A percentile compares a stretch with the other conserved stretches of the same genome.
Evolutionary conservation across 2,329 filamentous ascomycete genomes (phyloP).

Genomic region (Colletotrichum somersetense): DNA sequence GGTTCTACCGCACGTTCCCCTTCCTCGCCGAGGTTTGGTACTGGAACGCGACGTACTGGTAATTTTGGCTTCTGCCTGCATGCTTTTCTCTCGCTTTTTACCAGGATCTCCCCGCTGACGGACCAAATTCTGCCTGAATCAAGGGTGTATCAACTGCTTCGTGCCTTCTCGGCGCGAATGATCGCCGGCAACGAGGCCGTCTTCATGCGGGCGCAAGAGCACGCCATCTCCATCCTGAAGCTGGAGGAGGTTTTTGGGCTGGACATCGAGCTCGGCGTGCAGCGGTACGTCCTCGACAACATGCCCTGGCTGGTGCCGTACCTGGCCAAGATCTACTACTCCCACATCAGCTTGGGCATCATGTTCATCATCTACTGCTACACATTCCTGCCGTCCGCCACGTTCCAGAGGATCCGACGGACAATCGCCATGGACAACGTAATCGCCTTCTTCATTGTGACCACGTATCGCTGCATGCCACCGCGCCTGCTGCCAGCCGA

Average conservation of each 20-base stretch:
- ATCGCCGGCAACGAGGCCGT: conserved; percentile 55
- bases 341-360: conserved; percentile 60
- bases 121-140: not conserved
- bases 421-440: conserved; percentile 62
- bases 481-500: conserved; percentile 60
- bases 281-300: conserved; percentile 54
- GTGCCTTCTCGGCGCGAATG: conserved; percentile 56
- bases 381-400: conserved; percentile 55
- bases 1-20: conserved; percentile 50
- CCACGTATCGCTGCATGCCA: conserved; percentile 61
- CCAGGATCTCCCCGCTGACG: not conserved
- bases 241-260: conserved; percentile 54
- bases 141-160: conserved; percentile 58
- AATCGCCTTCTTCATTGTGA: conserved; percentile 62
- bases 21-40: conserved; percentile 54
- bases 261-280: conserved; percentile 56
- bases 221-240: conserved; percentile 56
- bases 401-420: conserved; percentile 58
- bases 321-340: conserved; percentile 59
- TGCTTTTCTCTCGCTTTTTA: not conserved
- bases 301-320: conserved; percentile 53
- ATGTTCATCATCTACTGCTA: conserved; percentile 62
- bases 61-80: not conserved
- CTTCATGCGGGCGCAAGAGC: conserved; percentile 53
- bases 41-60: conserved; percentile 54